A percentile compares a stretch with the other conserved stretches of the same genome.
phyloP scores from a whole-genome alignment of 257 asterid species.

The Scutellaria baicalensis region DNA sequence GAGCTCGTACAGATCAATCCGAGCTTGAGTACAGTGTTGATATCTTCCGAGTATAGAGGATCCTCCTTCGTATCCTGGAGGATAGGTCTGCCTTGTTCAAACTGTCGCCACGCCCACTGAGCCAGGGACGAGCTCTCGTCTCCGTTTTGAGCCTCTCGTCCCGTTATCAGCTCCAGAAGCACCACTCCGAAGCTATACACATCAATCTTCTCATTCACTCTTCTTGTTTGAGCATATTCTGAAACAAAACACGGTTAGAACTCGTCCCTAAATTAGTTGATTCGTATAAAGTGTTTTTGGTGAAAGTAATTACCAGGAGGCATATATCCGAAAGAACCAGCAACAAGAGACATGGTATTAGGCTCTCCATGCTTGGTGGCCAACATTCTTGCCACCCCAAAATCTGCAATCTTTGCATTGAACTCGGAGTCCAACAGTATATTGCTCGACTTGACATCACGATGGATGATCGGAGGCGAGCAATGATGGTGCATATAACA shows the following conservation, averaged over 20 bases:
- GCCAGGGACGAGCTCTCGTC: conserved; percentile 63
- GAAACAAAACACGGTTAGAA: neutral
- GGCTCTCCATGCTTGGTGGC: conserved; percentile 37
- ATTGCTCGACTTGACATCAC: conserved; percentile 50
- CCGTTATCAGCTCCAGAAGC: conserved; percentile 70
- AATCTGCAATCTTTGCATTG: conserved; percentile 56
- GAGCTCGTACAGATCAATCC: conserved; percentile 65
- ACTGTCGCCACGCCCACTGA: conserved; percentile 70
- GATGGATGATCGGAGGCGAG: conserved; percentile 41
- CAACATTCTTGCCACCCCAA: conserved; percentile 47
- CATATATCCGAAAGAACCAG: conserved; percentile 57
- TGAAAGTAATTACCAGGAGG: conserved; percentile 38
- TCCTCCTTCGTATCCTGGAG: conserved; percentile 60
- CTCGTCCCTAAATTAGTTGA: no score
- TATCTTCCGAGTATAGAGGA: conserved; percentile 42
- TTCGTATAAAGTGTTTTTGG: no score
- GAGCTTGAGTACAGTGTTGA: conserved; percentile 49
- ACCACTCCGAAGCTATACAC: conserved; percentile 86
- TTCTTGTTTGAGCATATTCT: conserved; percentile 70
- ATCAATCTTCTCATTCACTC: conserved; percentile 82
- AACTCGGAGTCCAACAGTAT: conserved; percentile 36
- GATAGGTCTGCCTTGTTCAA: conserved; percentile 41
- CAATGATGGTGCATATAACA: conserved; percentile 55
- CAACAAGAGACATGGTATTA: conserved; percentile 43
- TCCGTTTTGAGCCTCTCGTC: conserved; percentile 69